phyloP scores from a whole-genome alignment of 2,329 filamentous ascomycete genomes.

The Colletotrichum ledebouriae region DNA sequence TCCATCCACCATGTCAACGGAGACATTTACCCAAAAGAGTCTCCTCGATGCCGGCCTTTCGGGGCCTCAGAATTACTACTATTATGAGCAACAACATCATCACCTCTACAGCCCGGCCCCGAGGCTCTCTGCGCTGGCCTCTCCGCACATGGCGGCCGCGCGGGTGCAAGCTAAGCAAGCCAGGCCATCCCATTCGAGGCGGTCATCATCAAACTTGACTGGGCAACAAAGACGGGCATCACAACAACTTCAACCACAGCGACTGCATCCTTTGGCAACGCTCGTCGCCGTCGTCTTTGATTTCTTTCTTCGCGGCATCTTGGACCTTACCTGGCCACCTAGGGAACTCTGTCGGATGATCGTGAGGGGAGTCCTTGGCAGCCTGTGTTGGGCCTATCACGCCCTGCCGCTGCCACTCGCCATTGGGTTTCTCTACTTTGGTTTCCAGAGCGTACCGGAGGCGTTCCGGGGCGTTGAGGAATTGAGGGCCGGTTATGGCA shows the following conservation, averaged over 20 bases:
- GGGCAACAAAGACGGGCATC: slow-evolving; percentile 32
- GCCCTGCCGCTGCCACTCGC: slow-evolving; percentile 36
- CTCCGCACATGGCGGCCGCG: slow-evolving; percentile 25
- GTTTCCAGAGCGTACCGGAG: slow-evolving; percentile 37
- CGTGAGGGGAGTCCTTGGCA: slow-evolving; percentile 32
- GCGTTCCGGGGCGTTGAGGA: slow-evolving; percentile 32
- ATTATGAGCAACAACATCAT: slow-evolving; percentile 30
- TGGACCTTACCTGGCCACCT: slow-evolving; percentile 37
- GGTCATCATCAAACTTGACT: slow-evolving; percentile 16
- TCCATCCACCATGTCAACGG: slow-evolving; percentile 37
- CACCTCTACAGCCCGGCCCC: slow-evolving; percentile 36
- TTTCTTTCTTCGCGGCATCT: slow-evolving; percentile 31
- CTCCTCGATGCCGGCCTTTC: slow-evolving; percentile 38
- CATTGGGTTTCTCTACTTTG: slow-evolving; percentile 37
- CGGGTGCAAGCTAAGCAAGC: slow-evolving; percentile 32
- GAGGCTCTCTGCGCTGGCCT: slow-evolving; percentile 38
- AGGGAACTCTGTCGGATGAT: slow-evolving; percentile 32
- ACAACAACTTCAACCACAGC: slow-evolving; percentile 23
- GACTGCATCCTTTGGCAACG: slow-evolving; percentile 30
- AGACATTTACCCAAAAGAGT: slow-evolving; percentile 38
- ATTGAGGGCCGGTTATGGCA: slow-evolving; percentile 23
- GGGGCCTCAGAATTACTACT: slow-evolving; percentile 40
- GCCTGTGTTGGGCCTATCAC: slow-evolving; percentile 35
- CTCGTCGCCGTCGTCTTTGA: slow-evolving; percentile 36
- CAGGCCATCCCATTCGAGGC: slow-evolving; percentile 24